A percentile compares a stretch with the other conserved stretches of the same genome.
These are phyloP conservation scores for Phytophthora cactorum DNA, from an alignment of 352 stramenopile genomes.

Conservation along the genomic window DNA sequence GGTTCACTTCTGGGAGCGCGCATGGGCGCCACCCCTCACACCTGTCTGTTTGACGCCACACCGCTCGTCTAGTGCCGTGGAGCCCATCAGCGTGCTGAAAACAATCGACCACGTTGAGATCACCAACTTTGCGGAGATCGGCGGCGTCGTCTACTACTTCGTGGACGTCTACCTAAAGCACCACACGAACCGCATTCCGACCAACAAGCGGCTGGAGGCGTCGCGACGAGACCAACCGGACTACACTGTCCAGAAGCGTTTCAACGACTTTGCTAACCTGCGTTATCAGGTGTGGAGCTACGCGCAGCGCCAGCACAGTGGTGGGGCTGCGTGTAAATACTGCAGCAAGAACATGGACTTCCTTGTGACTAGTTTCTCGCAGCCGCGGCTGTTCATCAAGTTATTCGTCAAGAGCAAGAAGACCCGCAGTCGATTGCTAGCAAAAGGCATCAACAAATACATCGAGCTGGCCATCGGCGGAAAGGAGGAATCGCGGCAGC, in stretches of 20 bases:
- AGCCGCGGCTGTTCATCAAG: slow-evolving; percentile 45
- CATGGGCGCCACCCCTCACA: slow-evolving; percentile 43
- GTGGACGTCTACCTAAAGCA: slow-evolving; percentile 60
- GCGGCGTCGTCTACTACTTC: slow-evolving; percentile 51
- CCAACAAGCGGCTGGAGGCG: slow-evolving; percentile 46
- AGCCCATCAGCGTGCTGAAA: slow-evolving; percentile 45
- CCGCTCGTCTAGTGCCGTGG: slow-evolving; percentile 42
- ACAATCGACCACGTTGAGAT: slow-evolving; percentile 58
- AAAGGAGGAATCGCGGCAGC: slow-evolving; percentile 23
- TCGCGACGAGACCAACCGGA: slow-evolving; percentile 36
- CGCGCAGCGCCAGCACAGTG: slow-evolving; percentile 46
- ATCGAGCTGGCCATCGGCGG: slow-evolving; percentile 35
- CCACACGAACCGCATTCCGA: slow-evolving; percentile 59
- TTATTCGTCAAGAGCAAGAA: slow-evolving; percentile 38
- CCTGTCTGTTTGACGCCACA: slow-evolving; percentile 45
- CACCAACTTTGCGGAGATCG: slow-evolving; percentile 40
- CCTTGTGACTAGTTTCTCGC: slow-evolving; percentile 45
- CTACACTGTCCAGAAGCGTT: slow-evolving; percentile 47
- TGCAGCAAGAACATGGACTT: slow-evolving; percentile 52
- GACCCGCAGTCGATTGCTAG: slow-evolving; percentile 33
- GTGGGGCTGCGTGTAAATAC: slow-evolving; percentile 44
- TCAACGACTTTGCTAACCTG: slow-evolving; percentile 59
- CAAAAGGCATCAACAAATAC: slow-evolving; percentile 44
- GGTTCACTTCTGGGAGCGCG: slow-evolving; percentile 37
- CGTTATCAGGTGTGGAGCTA: slow-evolving; percentile 56